Base-by-base conservation (phyloP, 2,329 filamentous ascomycete genomes). In the Dactylellina drechsleri region DNA sequence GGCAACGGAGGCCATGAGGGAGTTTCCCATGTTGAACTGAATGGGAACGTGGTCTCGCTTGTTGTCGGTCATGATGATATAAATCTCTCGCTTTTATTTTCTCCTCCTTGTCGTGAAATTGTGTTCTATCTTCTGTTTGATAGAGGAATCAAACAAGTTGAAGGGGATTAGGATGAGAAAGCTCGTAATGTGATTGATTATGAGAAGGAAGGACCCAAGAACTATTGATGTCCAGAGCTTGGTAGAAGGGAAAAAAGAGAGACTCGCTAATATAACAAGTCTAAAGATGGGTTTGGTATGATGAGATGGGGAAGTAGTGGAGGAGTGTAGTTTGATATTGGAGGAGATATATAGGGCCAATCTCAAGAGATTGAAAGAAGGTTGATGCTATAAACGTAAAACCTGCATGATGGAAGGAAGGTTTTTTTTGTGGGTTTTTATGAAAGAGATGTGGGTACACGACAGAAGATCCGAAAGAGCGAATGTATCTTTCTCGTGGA, bases 361-460 rank as follows among this genome's bases (percentile, higher is more conserved):
- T 68, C 65, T 58, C 62, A 36, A 60, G 62, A 68, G 65, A 68
- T 68, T 68, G 65, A 60, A 18, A 52, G 64, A 20, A 31, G 41
- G 68, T 56, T 66, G 53, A 50, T 57, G 71, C 43, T 75, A 75
- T 75, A 75, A 75, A 31, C 41, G 53, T 75, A 65, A 65, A 75
- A 26, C 23, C 41, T 54, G 61, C 71, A 75, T 75, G 52, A 28
- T 67, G 70, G 28, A 50, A 36, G 31, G 31, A 36, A 5, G 31
- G 2, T 36, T 36, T 36, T 3, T 36, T 36, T 36, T 36, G 31
- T 3, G 31, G 5, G 31, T 3, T 36, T 36, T 36, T 36, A 36
- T 36, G 31, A 36, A 10, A 10, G 31, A 36, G 31, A 36, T 36
- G 31, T 10, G 31, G 23, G 23, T 23, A 23, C 23, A 23, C 23